Evolutionary conservation across 176 grass and related monocot genomes (phyloP), one percentile per base, ranked within the genome.

Genomic region (Cocos nucifera): DNA sequence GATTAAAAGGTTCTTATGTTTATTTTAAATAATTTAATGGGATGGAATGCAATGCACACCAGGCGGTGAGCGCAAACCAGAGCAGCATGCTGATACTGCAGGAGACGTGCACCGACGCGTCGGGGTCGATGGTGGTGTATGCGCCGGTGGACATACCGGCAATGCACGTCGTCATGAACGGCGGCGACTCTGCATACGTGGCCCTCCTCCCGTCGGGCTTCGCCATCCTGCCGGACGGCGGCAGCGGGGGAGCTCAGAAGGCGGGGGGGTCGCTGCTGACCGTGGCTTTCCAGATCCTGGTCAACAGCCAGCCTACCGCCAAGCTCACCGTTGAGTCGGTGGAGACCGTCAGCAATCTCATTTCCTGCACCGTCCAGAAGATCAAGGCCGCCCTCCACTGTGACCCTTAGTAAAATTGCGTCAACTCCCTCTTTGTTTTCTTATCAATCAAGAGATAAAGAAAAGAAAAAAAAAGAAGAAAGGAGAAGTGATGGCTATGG

Each of bases 231-330:
- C 94, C 88, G 6, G 74, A 66, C 5, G 82, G 79, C 22, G 23
- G 69, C 17, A 51, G 25, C 26, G 19, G 60, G 0, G 2, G 66
- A 18, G 69, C n/a, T 9, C 18, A 22, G 23, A 59, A 55, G 50
- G 30, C 14, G 0, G 65, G n/a, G 0, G 84, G 89, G 10, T 83
- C 94, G n/a, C 49, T 98, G 53, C 80, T 98, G 10, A 98, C 94
- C 0, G 94, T 93, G 18, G 84, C 94, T 16, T 98, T 98, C 80
- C 88, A 93, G 66, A 93, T 98, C 25, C 80, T 98, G n/a, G 94
- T 89, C 58, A 98, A 84, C 78, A 89, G 71, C 54, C 93, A 98
- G 52, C 94, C 94, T 20, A 85, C 78, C 0, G 81, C 87, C 10
- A 88, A 80, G 62, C 80, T 97, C 70, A 91, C 87, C 0, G 30